Conservation (phyloP, 768 basidiomycete species). For the Suillus ampliporus region DNA sequence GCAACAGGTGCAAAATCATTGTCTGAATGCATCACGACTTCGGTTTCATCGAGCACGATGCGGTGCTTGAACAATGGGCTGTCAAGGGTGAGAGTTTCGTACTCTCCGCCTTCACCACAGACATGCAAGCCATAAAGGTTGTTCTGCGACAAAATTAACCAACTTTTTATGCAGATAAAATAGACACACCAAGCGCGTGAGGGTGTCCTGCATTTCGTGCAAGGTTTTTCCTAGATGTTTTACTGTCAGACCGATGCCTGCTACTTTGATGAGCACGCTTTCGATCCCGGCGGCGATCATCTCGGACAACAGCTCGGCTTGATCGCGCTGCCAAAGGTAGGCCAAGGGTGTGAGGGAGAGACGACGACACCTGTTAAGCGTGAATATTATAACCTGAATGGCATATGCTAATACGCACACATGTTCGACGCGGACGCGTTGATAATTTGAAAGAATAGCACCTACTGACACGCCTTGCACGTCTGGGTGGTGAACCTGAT, state of each 20-base stretch:
- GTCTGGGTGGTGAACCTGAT: constrained; percentile 76
- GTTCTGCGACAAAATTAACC: constrained; percentile 54
- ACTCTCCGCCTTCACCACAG: constrained; percentile 98
- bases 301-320: constrained; percentile 81
- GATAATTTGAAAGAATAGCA: constrained; percentile 97
- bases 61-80: constrained; percentile 85
- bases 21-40: constrained; percentile 79
- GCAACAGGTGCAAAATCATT: constrained; percentile 91
- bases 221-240: constrained; percentile 83
- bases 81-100: constrained; percentile 91
- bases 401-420: constrained; percentile 61
- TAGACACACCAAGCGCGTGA: constrained; percentile 69
- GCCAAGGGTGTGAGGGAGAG: constrained; percentile 79
- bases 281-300: constrained; percentile 85
- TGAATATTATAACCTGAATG: constrained; percentile 7
- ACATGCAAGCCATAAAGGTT: constrained; percentile 86
- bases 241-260: constrained; percentile 85
- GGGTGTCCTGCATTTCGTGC: constrained; percentile 70
- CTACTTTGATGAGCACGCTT: constrained; percentile 91
- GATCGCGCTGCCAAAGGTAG: constrained; percentile 95
- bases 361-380: constrained; percentile 68
- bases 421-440: constrained; percentile 96
- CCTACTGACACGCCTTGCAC: constrained; percentile 90
- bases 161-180: neutral
- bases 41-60: constrained; percentile 70